These are phyloP conservation scores for Escovopsis sp. DNA, from an alignment of 2,329 filamentous ascomycete genomes.

Conservation along the genomic window DNA sequence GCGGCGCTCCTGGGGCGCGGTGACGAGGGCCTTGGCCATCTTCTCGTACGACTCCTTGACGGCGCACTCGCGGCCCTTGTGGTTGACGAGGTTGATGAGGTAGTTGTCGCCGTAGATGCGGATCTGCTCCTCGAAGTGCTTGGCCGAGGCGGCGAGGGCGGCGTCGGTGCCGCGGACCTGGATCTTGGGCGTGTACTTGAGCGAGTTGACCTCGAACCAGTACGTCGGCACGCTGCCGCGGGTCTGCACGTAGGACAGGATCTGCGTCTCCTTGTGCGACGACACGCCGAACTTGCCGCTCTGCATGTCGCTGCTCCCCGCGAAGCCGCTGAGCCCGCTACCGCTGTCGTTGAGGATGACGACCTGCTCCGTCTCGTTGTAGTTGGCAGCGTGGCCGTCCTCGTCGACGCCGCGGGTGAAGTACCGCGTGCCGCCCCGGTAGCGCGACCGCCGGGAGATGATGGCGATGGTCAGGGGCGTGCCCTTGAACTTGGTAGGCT, in stretches of 20 bases:
- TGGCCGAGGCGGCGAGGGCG: conserved; percentile 61
- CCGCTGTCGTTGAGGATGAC: conserved; percentile 70
- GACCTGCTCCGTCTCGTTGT: conserved; percentile 95
- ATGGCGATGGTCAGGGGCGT: conserved; percentile 73
- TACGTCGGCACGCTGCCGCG: conserved; percentile 90
- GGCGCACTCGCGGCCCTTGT: conserved; percentile 75
- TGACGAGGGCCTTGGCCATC: conserved; percentile 63
- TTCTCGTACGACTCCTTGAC: conserved; percentile 93
- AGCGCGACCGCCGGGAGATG: conserved; percentile 77
- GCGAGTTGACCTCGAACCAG: conserved; percentile 90
- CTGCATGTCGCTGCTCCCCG: conserved; percentile 59
- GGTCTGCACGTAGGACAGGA: conserved; percentile 91
- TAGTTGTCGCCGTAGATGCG: conserved; percentile 90
- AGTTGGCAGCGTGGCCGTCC: conserved; percentile 90
- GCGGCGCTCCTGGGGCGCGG: conserved; percentile 49
- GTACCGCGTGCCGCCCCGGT: conserved; percentile 83
- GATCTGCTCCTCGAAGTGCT: conserved; percentile 91
- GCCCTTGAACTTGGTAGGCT: conserved; percentile 70
- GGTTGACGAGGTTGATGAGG: conserved; percentile 92
- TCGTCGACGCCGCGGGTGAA: conserved; percentile 92
- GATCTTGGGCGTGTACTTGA: conserved; percentile 82
- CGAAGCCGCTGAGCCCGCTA: conserved; percentile 64
- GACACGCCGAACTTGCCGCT: conserved; percentile 50
- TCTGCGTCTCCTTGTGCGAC: conserved; percentile 62
- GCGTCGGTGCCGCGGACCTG: conserved; percentile 75